Evolutionary conservation across 306 rosid species (phyloP), one percentile per base, ranked within the genome.

Genomic region (Ceratonia siliqua): DNA sequence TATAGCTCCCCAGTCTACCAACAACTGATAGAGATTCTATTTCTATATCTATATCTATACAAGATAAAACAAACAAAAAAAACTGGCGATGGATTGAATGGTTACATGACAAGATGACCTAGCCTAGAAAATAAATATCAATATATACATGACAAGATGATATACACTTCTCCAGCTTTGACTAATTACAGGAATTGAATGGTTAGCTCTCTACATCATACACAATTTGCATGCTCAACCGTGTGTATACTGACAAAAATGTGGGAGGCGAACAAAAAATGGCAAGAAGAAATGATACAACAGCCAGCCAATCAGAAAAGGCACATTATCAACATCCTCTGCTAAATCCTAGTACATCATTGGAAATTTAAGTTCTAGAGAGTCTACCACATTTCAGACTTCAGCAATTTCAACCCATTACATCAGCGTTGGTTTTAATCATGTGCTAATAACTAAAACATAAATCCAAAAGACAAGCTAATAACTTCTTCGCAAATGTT

Each of bases 291-390:
- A 48, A 53, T 53, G 59, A 86, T 87, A 90, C 97, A 85, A 82
- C 87, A 82, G 78, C 75, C 67, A 82, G 84, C 88, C 86, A 89
- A 88, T 70, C 32, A 87, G 59, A 87, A 70, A 72, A 41, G 85
- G 80, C 87, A 83, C 76, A 90, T 76, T 54, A 87, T 69, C 90
- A 91, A 59, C 92, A 89, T 81, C 94, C 85, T 84, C 83, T 67
- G 78, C 89, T 85, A 85, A 78, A 84, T 81, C 93, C 96, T 89
- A 89, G 42, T 90, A 88, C 94, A 90, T 81, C 86, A 84, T 78
- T 82, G 86, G 88, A 81, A 86, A 77, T 87, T 59, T 56, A 79
- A 79, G 77, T 81, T 75, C 85, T 67, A 83, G 81, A 80, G 27
- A 86, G 81, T 88, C 90, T 81, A 83, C 82, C 81, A 85, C 83